phyloP scores from a whole-genome alignment of 1,284 basidiomycete genomes.

The Ceratobasidium sp. region DNA sequence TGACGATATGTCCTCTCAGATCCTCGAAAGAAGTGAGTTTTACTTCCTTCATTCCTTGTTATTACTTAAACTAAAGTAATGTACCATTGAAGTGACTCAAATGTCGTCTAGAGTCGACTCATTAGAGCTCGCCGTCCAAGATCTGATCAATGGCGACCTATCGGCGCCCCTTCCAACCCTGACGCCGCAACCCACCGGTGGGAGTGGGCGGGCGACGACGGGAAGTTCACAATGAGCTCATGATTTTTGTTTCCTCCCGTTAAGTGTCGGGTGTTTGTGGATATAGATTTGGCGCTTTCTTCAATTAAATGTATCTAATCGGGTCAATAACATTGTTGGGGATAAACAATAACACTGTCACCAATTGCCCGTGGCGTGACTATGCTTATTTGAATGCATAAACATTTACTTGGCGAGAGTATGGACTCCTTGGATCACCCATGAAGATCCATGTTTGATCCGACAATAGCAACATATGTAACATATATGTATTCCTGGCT shows the following conservation, averaged over 20 bases:
- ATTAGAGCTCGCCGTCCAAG: slow-evolving; percentile 83
- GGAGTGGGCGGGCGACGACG: slow-evolving; percentile 29
- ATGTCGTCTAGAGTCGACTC: slow-evolving; percentile 88
- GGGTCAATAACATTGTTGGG: too few relatives aligned
- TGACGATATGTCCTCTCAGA: slow-evolving; percentile 85
- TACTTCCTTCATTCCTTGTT: slow-evolving; percentile 25
- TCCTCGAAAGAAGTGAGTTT: slow-evolving; percentile 80
- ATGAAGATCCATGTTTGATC: too few relatives aligned
- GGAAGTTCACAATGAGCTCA: slow-evolving; percentile 1
- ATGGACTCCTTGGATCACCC: too few relatives aligned
- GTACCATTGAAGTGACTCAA: slow-evolving; percentile 71
- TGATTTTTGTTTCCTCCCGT: not conserved
- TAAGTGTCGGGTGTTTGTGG: not conserved
- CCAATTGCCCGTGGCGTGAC: too few relatives aligned
- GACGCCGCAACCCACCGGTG: slow-evolving; percentile 45
- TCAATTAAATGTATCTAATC: too few relatives aligned
- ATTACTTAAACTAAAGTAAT: slow-evolving; percentile 19
- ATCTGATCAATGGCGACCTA: slow-evolving; percentile 76
- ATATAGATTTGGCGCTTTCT: not conserved
- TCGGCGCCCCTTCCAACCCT: slow-evolving; percentile 43
- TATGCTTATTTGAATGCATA: too few relatives aligned
- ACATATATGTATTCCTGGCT: too few relatives aligned
- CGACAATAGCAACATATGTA: too few relatives aligned
- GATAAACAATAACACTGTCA: too few relatives aligned
- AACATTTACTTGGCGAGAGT: too few relatives aligned